Conservation (phyloP, 345 rosid genomes). For the Rhizophora mangle region DNA sequence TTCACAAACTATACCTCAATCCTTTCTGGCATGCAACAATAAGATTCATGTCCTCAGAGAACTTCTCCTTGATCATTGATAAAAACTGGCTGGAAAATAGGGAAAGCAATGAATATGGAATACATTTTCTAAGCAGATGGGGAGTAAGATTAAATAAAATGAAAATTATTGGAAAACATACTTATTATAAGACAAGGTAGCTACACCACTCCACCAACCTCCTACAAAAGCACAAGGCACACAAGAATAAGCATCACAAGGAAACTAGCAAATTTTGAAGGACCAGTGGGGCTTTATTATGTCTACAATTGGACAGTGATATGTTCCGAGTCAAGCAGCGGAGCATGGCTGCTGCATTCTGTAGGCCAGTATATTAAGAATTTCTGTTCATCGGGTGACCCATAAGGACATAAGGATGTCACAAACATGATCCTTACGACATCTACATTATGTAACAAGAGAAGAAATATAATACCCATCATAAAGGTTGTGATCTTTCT, state of each 20-base stretch:
- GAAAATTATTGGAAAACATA: slow-evolving; percentile 22
- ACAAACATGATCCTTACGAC: not conserved
- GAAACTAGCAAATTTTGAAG: not conserved
- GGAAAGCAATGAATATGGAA: slow-evolving; percentile 15
- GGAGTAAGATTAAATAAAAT: slow-evolving; percentile 7
- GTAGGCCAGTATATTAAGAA: not conserved
- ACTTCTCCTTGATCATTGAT: slow-evolving; percentile 65
- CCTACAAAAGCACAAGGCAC: slow-evolving; percentile 46
- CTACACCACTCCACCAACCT: slow-evolving; percentile 97
- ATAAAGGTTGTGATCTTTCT: slow-evolving; percentile 61
- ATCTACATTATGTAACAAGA: slow-evolving; percentile 8
- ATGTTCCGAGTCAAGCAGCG: slow-evolving; percentile 7
- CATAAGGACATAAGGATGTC: not conserved
- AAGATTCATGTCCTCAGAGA: slow-evolving; percentile 73
- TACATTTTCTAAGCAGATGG: not conserved
- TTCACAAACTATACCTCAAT: slow-evolving; percentile 51
- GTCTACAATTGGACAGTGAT: not conserved
- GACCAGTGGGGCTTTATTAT: too few relatives aligned
- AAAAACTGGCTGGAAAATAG: slow-evolving; percentile 55
- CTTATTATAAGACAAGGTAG: slow-evolving; percentile 64
- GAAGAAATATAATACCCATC: slow-evolving; percentile 57
- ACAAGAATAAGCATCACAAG: not conserved
- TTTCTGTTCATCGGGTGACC: not conserved
- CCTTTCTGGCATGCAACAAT: slow-evolving; percentile 96
- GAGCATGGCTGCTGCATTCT: not conserved